Evolutionary conservation across 805 yeast species (phyloP), one percentile per base, ranked within the genome.

Genomic region (Wickerhamiella siamensis): DNA sequence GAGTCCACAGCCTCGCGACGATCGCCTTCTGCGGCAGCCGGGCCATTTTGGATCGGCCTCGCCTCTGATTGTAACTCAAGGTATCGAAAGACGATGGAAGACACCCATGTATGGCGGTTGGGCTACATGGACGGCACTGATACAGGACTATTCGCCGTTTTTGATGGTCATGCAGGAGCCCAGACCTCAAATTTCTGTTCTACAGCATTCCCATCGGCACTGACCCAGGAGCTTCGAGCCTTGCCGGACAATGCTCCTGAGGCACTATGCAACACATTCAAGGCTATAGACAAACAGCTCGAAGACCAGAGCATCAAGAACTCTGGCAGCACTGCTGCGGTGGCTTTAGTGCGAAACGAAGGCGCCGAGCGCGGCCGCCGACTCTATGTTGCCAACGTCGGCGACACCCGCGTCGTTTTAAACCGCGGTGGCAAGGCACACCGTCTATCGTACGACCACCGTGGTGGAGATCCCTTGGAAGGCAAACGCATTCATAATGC

Each of bases 131-230:
- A 83, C 51, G 41, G 41, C 9, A 50, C 52, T 1, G 95, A 86
- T 58, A 81, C 94, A 80, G 97, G 95, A 2, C 88, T 83, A 57
- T 86, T 88, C 70, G 97, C 93, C 15, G 71, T 88, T 1, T 88
- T 86, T 61, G 98, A 88, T 61, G 98, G 98, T 9, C 98, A 88
- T 62, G 97, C 97, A 2, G 98, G 98, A 18, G 76, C 76, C 42
- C 83, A 77, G 50, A 79, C 94, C 6, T 94, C 98, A 1, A 74
- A 88, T 53, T 87, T 94, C 93, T 86, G 96, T 64, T 94, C 95
- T 0, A 77, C 83, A 47, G 76, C 81, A 52, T 60, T 88, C 43
- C 96, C 88, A 57, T 71, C 69, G 41, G 69, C 84, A 17, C 56
- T 75, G 41, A 63, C 59, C 29, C 56, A 43, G 5, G 51, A 47